Conservation (phyloP, 2,329 filamentous ascomycete species). For the Pseudogymnoascus pannorum region DNA sequence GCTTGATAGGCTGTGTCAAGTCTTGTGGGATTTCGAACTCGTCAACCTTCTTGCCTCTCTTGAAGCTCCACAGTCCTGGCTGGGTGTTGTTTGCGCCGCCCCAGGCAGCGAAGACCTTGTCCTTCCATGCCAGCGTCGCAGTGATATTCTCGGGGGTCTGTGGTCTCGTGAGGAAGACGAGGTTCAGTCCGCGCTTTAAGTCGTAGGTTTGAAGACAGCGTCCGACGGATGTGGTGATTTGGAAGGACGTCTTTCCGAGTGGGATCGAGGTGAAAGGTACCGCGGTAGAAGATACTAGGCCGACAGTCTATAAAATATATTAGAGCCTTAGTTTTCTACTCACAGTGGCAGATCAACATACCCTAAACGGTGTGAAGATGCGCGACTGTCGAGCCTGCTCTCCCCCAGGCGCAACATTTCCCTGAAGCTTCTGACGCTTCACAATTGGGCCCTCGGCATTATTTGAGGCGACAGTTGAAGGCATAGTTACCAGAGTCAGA, state of each 20-base stretch:
- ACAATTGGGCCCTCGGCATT: constrained; percentile 54
- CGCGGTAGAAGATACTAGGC: constrained; percentile 80
- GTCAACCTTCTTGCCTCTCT: constrained; percentile 76
- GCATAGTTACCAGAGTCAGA: constrained; percentile 33
- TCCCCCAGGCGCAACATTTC: constrained; percentile 31
- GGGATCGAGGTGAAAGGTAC: constrained; percentile 88
- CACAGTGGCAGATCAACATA: constrained; percentile 39
- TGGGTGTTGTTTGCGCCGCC: constrained; percentile 50
- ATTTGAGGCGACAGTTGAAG: constrained; percentile 32
- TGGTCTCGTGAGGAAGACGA: constrained; percentile 88
- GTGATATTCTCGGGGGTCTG: constrained; percentile 83
- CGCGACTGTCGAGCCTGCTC: constrained; percentile 51
- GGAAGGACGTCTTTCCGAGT: constrained; percentile 88
- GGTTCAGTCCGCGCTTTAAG: constrained; percentile 77
- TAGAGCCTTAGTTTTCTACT: constrained; percentile 15
- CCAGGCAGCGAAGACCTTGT: constrained; percentile 85
- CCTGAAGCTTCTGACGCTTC: constrained; percentile 68
- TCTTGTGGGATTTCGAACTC: constrained; percentile 64
- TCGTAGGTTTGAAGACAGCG: constrained; percentile 93
- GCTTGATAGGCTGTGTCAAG: constrained; percentile 62
- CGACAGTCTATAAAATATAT: constrained; percentile 62
- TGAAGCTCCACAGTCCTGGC: constrained; percentile 78
- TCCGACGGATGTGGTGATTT: constrained; percentile 93
- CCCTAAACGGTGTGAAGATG: constrained; percentile 90
- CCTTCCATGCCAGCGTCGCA: constrained; percentile 80